Evolutionary conservation across 805 yeast genomes (phyloP), one percentile per base, ranked within the genome.

Genomic region (Wickerhamiella australiensis): DNA sequence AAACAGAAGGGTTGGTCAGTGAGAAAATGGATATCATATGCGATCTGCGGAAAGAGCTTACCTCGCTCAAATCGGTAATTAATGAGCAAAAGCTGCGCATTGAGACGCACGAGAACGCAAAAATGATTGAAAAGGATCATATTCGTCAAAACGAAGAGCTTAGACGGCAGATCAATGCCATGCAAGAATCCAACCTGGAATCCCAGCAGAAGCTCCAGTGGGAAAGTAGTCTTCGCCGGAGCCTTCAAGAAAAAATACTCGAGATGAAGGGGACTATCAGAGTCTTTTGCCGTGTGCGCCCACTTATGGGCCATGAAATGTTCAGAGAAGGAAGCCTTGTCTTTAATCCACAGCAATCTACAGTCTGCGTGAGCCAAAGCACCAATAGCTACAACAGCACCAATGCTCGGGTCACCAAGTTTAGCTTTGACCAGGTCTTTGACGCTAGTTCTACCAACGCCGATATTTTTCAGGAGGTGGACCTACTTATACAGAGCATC

Each of bases 211-310:
- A 25, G 33, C 49, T 46, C 13, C 11, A 9, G 9, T 17, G 13
- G 3, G 56, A 56, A 40, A 40, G 53, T 4, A 42, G 37, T 12
- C 21, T 37, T n/a, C 46, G 96, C 53, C 68, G 95, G 8, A 59
- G 65, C 12, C 62, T 84, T 1, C 96, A 86, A 59, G 80, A 85
- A 59, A 72, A 70, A 53, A 67, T 90, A 5, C 96, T 87, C 63
- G 95, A 85, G 52, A 63, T 90, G 35, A 84, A 87, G 63, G 97
- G 98, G 1, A 92, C 86, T 58, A 87, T 92, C 29, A 68, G 97
- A 43, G 96, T 90, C 0, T 85, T 81, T 58, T 90, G 96, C 61
- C 72, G 98, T 35, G 71, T 90, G 4, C 72, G 94, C 49, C 96
- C 96, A 0, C 66, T 70, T 5, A 53, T 64, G 11, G 18, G 40